A percentile compares a stretch with the other conserved stretches of the same genome.
These are phyloP conservation scores for Hortiboletus flavorubellus DNA, from an alignment of 768 basidiomycete species.

Conservation along the genomic window DNA sequence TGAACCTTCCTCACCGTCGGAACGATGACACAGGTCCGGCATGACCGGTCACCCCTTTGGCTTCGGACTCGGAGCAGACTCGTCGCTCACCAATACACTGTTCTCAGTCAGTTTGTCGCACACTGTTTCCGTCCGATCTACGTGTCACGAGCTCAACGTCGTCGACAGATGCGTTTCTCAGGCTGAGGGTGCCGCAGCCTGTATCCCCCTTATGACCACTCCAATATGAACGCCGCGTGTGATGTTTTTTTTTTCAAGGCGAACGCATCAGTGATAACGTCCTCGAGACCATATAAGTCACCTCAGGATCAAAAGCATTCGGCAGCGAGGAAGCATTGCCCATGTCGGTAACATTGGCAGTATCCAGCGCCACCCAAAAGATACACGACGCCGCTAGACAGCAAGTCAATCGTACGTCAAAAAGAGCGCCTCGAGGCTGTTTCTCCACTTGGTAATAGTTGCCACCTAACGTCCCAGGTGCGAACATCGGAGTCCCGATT, in stretches of 20 bases:
- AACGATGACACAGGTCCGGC: neutral
- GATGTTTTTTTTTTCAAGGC: neutral
- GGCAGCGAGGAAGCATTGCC: conserved; percentile 1
- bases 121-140: neutral
- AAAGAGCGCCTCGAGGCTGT: neutral
- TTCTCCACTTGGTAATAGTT: neutral
- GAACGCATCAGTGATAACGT: neutral
- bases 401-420: neutral
- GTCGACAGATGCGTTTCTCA: neutral
- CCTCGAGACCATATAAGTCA: neutral
- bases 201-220: neutral
- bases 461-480: conserved; percentile 2
- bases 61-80: neutral
- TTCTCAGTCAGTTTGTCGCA: neutral
- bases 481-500: neutral
- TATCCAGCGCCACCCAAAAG: no score
- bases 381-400: neutral
- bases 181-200: neutral
- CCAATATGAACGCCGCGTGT: neutral
- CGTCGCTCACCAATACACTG: neutral
- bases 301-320: neutral
- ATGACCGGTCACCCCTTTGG: neutral
- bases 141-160: neutral
- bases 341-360: no score
- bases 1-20: conserved; percentile 11